Evolutionary conservation across 805 yeast genomes (phyloP), one percentile per base, ranked within the genome.

Genomic region (Blastobotrys attinorum): DNA sequence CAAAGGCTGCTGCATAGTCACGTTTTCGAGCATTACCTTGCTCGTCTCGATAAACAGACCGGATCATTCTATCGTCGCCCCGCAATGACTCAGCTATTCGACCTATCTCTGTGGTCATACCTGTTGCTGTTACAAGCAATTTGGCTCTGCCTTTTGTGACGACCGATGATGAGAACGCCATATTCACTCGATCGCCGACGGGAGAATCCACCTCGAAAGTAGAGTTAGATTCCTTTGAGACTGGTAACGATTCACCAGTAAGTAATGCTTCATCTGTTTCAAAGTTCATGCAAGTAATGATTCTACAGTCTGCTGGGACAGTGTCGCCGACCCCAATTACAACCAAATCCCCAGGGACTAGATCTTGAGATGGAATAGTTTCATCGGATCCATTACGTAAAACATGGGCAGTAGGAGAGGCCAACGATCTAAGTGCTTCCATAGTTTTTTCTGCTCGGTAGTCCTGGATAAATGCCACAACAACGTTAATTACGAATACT

Each of bases 121-220:
- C 89, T n/a, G 87, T 83, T 18, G 75, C 65, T 21, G 78, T 70
- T 2, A 70, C 88, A 43, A 83, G 71, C 50, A 86, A 89, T 4
- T 72, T 65, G 13, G 83, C 89, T 53, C 90, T 70, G 46, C 92
- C 92, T 54, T 82, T 83, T 4, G 85, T 66, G 27, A 81, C 87
- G 16, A 77, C 67, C 1, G 85, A 75, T 1, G 88, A 81, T 3
- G 82, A 71, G 54, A 65, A 83, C 0, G 79, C 87, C 81, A 83
- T 71, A 60, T 83, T 83, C 46, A 76, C 58, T 36, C 90, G 66
- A 58, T 83, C 90, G 40, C 89, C 90, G 23, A 83, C 82, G 8
- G 86, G 82, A 11, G 74, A 63, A 15, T 58, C 55, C 31, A 53
- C 55, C 2, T 61, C 54, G 47, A 71, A 77, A 6, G 69, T 63